These are phyloP conservation scores for Pulveroboletus ravenelii DNA, from an alignment of 768 basidiomycete genomes.

Conservation along the genomic window DNA sequence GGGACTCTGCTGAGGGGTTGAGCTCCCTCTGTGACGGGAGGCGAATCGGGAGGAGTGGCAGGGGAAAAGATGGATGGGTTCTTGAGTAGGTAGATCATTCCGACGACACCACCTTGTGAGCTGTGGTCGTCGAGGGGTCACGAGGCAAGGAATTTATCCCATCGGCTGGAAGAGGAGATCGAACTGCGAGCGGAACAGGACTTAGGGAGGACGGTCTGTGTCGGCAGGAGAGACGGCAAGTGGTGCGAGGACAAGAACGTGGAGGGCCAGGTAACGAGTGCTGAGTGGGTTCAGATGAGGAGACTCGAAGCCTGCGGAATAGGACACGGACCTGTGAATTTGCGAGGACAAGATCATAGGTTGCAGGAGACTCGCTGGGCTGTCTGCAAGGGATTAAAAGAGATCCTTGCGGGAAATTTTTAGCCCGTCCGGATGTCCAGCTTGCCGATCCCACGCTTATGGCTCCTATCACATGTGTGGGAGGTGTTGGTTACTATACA, in stretches of 20 bases:
- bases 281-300: slow-evolving; percentile 11
- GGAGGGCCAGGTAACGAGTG: slow-evolving; percentile 32
- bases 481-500: too few relatives aligned
- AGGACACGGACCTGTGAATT: slow-evolving; percentile 24
- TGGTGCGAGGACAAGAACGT: slow-evolving; percentile 55
- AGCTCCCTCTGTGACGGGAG: slow-evolving; percentile 38
- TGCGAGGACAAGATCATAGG: slow-evolving; percentile 47
- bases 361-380: neutral
- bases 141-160: slow-evolving; percentile 38
- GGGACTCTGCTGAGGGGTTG: slow-evolving; percentile 57
- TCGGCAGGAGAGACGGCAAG: slow-evolving; percentile 55
- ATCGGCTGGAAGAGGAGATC: slow-evolving; percentile 23
- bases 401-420: slow-evolving; percentile 14
- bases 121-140: slow-evolving; percentile 25
- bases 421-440: neutral
- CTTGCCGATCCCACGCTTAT: neutral
- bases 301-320: neutral
- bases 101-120: neutral
- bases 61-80: slow-evolving; percentile 64
- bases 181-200: slow-evolving; percentile 22
- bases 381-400: slow-evolving; percentile 6
- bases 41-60: slow-evolving; percentile 36
- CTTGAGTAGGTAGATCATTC: slow-evolving; percentile 64
- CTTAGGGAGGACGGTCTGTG: slow-evolving; percentile 79
- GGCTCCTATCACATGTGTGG: neutral